Base-by-base conservation (phyloP, 306 rosid species). In the Benincasa hispida region DNA sequence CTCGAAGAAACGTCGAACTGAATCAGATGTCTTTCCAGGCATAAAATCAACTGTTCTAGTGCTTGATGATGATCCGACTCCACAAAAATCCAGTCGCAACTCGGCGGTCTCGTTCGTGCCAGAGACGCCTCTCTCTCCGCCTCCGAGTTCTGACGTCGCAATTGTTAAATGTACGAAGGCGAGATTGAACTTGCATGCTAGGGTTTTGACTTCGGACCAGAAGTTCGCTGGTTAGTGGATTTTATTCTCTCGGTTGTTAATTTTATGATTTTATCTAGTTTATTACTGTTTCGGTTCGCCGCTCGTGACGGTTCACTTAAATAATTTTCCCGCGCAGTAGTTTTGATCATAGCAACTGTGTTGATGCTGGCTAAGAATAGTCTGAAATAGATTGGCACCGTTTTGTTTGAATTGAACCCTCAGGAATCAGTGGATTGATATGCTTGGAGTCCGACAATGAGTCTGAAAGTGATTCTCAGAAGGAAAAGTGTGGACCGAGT, bases 401-500 rank as follows among this genome's bases (percentile, higher is more conserved):
- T 24, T 50, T 68, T 47, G 47, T 72, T 72, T 72, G 39, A 72
- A 72, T 72, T 48, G 41, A 72, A 72, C 60, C 27, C 22, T 72
- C 86, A 86, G 97, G 94, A 68, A 77, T 90, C 66, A 79, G 85
- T 79, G 85, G 85, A 76, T 77, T 91, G 85, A 92, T 91, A 79
- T 90, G 88, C 80, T 89, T 94, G 89, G 98, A 94, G 81, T 94
- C 97, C 28, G 96, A 90, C 68, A 86, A 84, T 35, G 98, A 93
- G 76, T 83, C 82, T 13, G 96, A 88, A 77, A 62, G 79, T 47
- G 69, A 77, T 68, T 83, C 75, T 76, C 82, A 78, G 74, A 66
- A 55, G 81, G 72, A 28, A 24, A 80, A 76, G 59, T 42, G 59
- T 77, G 79, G 76, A 70, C 87, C 62, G 75, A 79, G 79, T 65